A percentile compares a stretch with the other conserved stretches of the same genome.
Evolutionary conservation across 2,329 filamentous ascomycete species (phyloP).

Genomic region (Hypoxylon sp.): DNA sequence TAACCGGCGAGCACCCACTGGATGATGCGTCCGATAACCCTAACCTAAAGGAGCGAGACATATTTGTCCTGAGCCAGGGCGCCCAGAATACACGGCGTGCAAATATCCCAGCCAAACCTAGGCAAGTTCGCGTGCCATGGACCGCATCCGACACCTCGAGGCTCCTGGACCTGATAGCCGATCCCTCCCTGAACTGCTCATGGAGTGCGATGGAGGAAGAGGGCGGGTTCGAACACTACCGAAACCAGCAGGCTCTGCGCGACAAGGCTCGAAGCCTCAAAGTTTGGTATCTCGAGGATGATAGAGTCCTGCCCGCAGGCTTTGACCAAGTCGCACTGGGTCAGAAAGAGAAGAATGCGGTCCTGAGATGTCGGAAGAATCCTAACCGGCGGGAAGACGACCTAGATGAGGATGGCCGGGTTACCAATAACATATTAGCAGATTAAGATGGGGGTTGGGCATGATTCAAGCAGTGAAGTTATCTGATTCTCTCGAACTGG

Average conservation of each 20-base stretch:
- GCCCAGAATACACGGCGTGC: conserved; percentile 32
- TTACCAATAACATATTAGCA: conserved; percentile 48
- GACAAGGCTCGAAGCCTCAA: conserved; percentile 67
- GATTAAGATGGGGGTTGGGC: conserved; percentile 1
- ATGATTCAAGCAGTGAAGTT: neutral
- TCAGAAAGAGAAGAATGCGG: conserved; percentile 56
- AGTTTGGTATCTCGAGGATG: conserved; percentile 57
- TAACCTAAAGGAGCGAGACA: conserved; percentile 25
- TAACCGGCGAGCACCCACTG: conserved; percentile 3
- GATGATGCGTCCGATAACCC: conserved; percentile 11
- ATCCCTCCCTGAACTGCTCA: conserved; percentile 46
- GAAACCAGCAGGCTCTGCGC: conserved; percentile 63
- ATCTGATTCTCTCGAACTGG: neutral
- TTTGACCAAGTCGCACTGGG: conserved; percentile 61
- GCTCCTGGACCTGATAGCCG: conserved; percentile 54
- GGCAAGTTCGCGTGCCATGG: conserved; percentile 52
- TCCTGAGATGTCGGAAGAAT: conserved; percentile 56
- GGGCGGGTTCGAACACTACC: conserved; percentile 52
- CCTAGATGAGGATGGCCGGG: conserved; percentile 49
- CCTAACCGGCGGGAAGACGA: conserved; percentile 58
- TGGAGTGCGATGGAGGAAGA: conserved; percentile 51
- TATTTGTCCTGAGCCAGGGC: conserved; percentile 32
- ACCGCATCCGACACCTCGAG: conserved; percentile 50
- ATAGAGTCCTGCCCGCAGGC: conserved; percentile 53
- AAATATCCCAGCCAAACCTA: conserved; percentile 21